phyloP scores from a whole-genome alignment of 352 stramenopile species.

The Phytophthora palmivora region DNA sequence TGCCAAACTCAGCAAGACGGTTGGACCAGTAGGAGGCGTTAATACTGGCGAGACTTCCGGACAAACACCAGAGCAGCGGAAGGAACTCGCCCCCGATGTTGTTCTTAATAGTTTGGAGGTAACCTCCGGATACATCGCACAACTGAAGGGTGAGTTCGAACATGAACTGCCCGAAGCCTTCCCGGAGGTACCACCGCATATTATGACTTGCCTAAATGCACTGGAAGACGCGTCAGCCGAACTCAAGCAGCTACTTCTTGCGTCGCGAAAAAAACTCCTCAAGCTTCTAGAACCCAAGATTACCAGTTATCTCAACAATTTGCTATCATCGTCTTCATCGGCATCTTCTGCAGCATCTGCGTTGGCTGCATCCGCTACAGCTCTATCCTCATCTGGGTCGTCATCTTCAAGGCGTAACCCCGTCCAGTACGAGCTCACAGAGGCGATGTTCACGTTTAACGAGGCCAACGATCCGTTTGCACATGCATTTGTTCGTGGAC shows the following conservation, averaged over 20 bases:
- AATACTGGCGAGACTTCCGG: slow-evolving; percentile 21
- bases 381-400: slow-evolving; percentile 33
- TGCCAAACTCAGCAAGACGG: slow-evolving; percentile 88
- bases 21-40: slow-evolving; percentile 48
- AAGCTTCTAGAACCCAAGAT: slow-evolving; percentile 85
- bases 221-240: slow-evolving; percentile 79
- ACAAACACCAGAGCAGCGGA: slow-evolving; percentile 45
- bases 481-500: slow-evolving; percentile 67
- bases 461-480: slow-evolving; percentile 90
- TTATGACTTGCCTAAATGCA: slow-evolving; percentile 72
- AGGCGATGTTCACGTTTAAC: slow-evolving; percentile 89
- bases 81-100: slow-evolving; percentile 73
- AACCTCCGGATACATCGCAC: slow-evolving; percentile 78
- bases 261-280: slow-evolving; percentile 75
- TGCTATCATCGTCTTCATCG: slow-evolving; percentile 54
- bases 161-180: slow-evolving; percentile 75
- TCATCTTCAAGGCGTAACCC: slow-evolving; percentile 38
- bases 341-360: slow-evolving; percentile 41
- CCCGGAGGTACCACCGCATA: slow-evolving; percentile 72
- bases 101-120: slow-evolving; percentile 87
- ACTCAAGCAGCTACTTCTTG: slow-evolving; percentile 72
- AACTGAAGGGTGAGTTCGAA: slow-evolving; percentile 84
- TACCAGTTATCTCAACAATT: slow-evolving; percentile 46
- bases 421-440: slow-evolving; percentile 84
- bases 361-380: slow-evolving; percentile 41